These are phyloP conservation scores for Elsinoe necatrix DNA, from an alignment of 2,329 filamentous ascomycete species.

Conservation along the genomic window DNA sequence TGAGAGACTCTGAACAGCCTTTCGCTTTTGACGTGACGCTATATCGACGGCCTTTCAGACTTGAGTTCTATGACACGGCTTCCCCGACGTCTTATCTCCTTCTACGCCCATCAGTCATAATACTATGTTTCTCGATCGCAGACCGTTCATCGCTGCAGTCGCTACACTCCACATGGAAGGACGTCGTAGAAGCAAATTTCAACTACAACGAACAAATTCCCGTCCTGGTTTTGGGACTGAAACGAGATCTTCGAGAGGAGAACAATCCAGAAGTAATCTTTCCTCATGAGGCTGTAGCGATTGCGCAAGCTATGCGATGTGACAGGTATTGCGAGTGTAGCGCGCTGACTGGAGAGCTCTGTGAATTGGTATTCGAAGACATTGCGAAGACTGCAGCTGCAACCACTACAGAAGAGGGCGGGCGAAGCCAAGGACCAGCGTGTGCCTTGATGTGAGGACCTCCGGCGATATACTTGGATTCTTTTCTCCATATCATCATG, in stretches of 20 bases:
- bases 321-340: conserved; percentile 57
- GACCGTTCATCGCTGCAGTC: conserved; percentile 43
- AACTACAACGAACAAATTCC: conserved; percentile 45
- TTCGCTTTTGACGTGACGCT: conserved; percentile 52
- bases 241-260: conserved; percentile 47
- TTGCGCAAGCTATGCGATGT: conserved; percentile 52
- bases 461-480: not conserved
- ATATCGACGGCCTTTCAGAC: conserved; percentile 46
- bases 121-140: conserved; percentile 52
- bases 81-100: conserved; percentile 50
- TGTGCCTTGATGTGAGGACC: conserved; percentile 33
- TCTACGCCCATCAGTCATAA: conserved; percentile 45
- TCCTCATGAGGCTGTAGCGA: conserved; percentile 41
- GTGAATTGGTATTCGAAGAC: conserved; percentile 53
- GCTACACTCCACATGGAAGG: conserved; percentile 38
- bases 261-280: conserved; percentile 37
- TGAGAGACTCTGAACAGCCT: conserved; percentile 50
- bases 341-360: conserved; percentile 51
- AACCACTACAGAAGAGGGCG: conserved; percentile 48
- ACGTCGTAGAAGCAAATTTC: conserved; percentile 43
- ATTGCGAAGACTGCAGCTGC: conserved; percentile 50
- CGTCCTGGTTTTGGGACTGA: conserved; percentile 51
- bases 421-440: conserved; percentile 35
- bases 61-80: conserved; percentile 50
- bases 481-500: no score